phyloP scores from a whole-genome alignment of 257 asterid species.

The Nicotiana paniculata region DNA sequence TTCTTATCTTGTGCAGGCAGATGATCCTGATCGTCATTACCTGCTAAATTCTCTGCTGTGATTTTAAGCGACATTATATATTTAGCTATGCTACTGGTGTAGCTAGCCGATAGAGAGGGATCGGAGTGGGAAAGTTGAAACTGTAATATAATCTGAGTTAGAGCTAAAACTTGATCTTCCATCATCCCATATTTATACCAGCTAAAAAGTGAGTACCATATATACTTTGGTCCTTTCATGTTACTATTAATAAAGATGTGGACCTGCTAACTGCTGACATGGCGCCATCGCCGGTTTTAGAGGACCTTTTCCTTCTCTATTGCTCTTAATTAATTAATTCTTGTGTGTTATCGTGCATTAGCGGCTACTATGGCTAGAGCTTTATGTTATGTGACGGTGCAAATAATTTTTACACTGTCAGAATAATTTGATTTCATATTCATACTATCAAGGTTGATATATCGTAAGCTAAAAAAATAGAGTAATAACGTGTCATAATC shows the following conservation, averaged over 20 bases:
- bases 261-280: not conserved
- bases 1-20: not conserved
- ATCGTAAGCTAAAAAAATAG: not conserved
- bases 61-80: constrained; percentile 11
- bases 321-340: not conserved
- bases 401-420: no score
- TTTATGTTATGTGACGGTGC: no score
- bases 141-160: not conserved
- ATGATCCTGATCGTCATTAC: not conserved
- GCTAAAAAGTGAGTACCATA: not conserved
- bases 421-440: no score
- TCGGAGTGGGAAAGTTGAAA: not conserved
- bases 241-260: not conserved
- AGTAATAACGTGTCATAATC: no score
- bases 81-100: no score
- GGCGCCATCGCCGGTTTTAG: constrained; percentile 1
- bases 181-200: not conserved
- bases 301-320: constrained; percentile 13
- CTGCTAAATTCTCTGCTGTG: constrained; percentile 3
- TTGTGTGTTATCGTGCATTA: not conserved
- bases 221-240: not conserved
- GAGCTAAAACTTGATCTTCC: not conserved
- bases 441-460: not conserved
- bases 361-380: not conserved
- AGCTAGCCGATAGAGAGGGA: no score